These are phyloP conservation scores for Plasmodium chabaudi DNA, from an alignment of 169 alveolate genomes.

Conservation along the genomic window DNA sequence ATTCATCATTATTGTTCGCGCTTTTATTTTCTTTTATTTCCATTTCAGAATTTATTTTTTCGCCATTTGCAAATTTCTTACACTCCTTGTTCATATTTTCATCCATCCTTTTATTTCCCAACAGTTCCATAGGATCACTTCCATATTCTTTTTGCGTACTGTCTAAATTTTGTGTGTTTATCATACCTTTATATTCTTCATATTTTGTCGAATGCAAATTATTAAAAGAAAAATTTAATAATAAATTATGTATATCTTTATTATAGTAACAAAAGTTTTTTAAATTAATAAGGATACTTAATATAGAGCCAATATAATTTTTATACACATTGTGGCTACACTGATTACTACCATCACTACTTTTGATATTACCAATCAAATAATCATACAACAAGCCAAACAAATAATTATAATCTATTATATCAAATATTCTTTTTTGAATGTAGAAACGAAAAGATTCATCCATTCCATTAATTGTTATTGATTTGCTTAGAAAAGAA, in stretches of 20 bases:
- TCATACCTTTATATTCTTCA: constrained; percentile 60
- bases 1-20: neutral
- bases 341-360: constrained; percentile 17
- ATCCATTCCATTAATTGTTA: constrained; percentile 49
- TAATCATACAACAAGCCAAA: constrained; percentile 56
- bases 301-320: constrained; percentile 38
- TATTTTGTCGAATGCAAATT: constrained; percentile 23
- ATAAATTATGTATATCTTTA: constrained; percentile 61
- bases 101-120: constrained; percentile 3
- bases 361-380: constrained; percentile 1
- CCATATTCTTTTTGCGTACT: neutral
- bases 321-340: constrained; percentile 63
- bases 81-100: too few species aligned
- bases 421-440: constrained; percentile 52
- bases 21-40: neutral
- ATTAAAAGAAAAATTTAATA: constrained; percentile 54
- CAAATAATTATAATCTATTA: constrained; percentile 60
- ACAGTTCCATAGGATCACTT: neutral
- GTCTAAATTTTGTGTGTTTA: neutral
- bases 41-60: neutral
- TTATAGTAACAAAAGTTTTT: constrained; percentile 62
- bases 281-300: constrained; percentile 18
- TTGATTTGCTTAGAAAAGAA: constrained; percentile 27
- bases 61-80: neutral
- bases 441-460: constrained; percentile 68